Percentiles rank a stretch among this genome's conserved stretches.
These are phyloP conservation scores for Globisporangium viniferum DNA, from an alignment of 352 stramenopile species.

Conservation along the genomic window DNA sequence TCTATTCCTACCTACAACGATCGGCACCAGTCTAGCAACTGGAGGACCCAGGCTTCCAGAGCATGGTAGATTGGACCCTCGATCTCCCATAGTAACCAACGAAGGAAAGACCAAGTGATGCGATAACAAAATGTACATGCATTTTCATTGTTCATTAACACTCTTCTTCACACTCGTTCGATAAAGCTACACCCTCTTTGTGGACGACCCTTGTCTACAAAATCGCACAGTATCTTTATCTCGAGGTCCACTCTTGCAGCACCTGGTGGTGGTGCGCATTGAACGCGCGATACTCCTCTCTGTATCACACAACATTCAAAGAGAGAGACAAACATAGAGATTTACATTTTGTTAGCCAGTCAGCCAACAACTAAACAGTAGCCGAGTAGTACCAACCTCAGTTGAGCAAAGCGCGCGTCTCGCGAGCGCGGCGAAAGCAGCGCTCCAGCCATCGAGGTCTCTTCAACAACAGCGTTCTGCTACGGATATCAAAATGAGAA, in stretches of 20 bases:
- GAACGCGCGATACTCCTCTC: slow-evolving; percentile 47
- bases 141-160: too few species aligned
- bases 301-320: slow-evolving; percentile 4
- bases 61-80: too few species aligned
- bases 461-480: background rate
- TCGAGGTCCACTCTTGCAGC: slow-evolving; percentile 42
- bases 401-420: slow-evolving; percentile 6
- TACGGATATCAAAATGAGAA: background rate
- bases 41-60: too few species aligned
- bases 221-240: background rate
- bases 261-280: slow-evolving; percentile 41
- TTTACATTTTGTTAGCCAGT: background rate
- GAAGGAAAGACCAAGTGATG: too few species aligned
- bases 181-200: too few species aligned
- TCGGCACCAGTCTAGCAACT: too few species aligned
- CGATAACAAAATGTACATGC: too few species aligned
- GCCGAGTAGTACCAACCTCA: slow-evolving; percentile 5
- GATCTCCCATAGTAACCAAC: too few species aligned
- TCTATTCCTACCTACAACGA: too few species aligned
- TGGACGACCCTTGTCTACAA: too few species aligned
- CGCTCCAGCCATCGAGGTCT: background rate
- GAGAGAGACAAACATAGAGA: background rate
- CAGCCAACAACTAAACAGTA: background rate
- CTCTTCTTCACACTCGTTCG: too few species aligned
- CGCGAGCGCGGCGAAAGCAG: background rate